phyloP scores from a whole-genome alignment of 345 rosid genomes.

The Corchorus capsularis region DNA sequence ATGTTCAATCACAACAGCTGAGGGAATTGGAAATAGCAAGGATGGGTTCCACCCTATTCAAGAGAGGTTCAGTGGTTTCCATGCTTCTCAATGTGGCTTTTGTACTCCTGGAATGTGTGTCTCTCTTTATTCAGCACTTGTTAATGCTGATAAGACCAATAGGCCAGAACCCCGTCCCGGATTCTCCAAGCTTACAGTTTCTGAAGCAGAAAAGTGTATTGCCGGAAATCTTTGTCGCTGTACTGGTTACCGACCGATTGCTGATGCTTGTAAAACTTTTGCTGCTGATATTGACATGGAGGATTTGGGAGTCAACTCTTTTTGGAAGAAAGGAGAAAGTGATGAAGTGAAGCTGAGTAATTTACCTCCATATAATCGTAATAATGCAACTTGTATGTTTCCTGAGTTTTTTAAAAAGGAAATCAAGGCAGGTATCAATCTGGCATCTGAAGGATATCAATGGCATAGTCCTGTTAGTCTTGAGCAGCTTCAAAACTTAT shows the following conservation, averaged over 20 bases:
- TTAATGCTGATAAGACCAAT: slow-evolving; percentile 56
- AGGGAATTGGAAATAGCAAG: slow-evolving; percentile 80
- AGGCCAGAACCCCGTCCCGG: slow-evolving; percentile 51
- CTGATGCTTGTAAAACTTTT: slow-evolving; percentile 89
- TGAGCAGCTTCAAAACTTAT: slow-evolving; percentile 49
- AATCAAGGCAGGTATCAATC: slow-evolving; percentile 23
- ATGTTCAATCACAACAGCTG: slow-evolving; percentile 77
- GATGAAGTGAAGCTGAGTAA: slow-evolving; percentile 45
- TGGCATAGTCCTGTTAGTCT: slow-evolving; percentile 62
- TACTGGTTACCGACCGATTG: slow-evolving; percentile 91
- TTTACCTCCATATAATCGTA: slow-evolving; percentile 45
- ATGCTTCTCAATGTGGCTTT: slow-evolving; percentile 93
- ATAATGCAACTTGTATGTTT: slow-evolving; percentile 38
- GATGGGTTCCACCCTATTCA: slow-evolving; percentile 88
- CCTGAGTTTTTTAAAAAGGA: slow-evolving; percentile 72
- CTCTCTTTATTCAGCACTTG: slow-evolving; percentile 72
- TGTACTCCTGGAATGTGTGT: slow-evolving; percentile 97
- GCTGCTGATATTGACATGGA: slow-evolving; percentile 83
- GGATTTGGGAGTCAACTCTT: slow-evolving; percentile 80
- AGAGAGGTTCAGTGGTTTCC: slow-evolving; percentile 70
- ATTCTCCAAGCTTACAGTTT: slow-evolving; percentile 63
- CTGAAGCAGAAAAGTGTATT: slow-evolving; percentile 74
- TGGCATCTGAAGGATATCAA: slow-evolving; percentile 40
- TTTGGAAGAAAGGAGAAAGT: slow-evolving; percentile 68
- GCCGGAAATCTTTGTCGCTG: slow-evolving; percentile 90